These are phyloP conservation scores for Clathrospora elynae DNA, from an alignment of 2,329 filamentous ascomycete species.

Conservation along the genomic window DNA sequence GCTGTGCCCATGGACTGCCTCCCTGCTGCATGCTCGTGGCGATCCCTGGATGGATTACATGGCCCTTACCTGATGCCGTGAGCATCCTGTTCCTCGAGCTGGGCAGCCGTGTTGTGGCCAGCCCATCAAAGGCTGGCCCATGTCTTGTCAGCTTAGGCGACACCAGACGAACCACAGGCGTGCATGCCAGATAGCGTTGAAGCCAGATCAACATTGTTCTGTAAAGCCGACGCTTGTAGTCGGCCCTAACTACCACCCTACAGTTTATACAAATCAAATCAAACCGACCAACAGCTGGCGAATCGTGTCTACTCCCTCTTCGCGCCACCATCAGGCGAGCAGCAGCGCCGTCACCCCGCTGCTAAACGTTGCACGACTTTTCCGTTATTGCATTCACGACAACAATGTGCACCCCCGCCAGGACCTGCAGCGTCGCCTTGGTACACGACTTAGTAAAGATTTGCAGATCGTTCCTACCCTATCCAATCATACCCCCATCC, in stretches of 20 bases:
- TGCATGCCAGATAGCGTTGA: not conserved
- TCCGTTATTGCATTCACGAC: constrained; percentile 9
- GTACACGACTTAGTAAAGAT: constrained; percentile 18
- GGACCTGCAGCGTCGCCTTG: constrained; percentile 17
- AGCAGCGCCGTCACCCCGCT: constrained; percentile 1
- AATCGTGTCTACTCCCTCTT: too few species aligned
- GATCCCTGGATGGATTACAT: constrained; percentile 10
- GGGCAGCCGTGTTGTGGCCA: not conserved
- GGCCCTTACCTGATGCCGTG: constrained; percentile 1
- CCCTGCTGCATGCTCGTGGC: constrained; percentile 9
- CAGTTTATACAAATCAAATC: too few species aligned
- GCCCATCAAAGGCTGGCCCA: constrained; percentile 1
- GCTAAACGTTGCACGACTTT: constrained; percentile 17
- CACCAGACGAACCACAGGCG: constrained; percentile 11
- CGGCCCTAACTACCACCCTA: constrained; percentile 6
- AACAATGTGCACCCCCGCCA: constrained; percentile 14
- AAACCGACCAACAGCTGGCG: too few species aligned
- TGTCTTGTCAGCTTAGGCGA: constrained; percentile 20
- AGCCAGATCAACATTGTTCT: not conserved
- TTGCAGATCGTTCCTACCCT: constrained; percentile 25
- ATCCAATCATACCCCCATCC: constrained; percentile 25
- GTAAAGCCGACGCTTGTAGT: not conserved
- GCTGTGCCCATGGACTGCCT: constrained; percentile 15
- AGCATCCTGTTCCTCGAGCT: not conserved
- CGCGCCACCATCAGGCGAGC: constrained; percentile 22